phyloP scores from a whole-genome alignment of 2,329 filamentous ascomycete species.

The Shiraia sp. region DNA sequence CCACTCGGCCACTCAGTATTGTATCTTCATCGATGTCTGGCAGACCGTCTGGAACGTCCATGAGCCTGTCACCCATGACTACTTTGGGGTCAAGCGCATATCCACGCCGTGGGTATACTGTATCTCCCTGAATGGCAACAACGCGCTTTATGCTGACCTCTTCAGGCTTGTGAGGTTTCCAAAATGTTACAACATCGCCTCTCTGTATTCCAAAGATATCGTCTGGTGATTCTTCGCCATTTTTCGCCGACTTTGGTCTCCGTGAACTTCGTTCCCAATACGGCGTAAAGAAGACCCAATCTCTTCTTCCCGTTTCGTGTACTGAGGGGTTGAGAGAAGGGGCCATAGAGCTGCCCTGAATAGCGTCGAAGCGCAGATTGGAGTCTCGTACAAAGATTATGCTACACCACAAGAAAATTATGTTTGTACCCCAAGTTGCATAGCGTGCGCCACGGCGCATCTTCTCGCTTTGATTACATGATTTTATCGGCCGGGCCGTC shows the following conservation, averaged over 20 bases:
- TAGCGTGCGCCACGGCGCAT: conserved; percentile 6
- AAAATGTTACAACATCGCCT: conserved; percentile 52
- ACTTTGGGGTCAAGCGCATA: conserved; percentile 52
- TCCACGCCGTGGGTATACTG: conserved; percentile 55
- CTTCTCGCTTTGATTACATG: too few relatives aligned
- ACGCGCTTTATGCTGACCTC: conserved; percentile 78
- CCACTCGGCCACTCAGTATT: conserved; percentile 17
- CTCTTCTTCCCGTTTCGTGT: conserved; percentile 44
- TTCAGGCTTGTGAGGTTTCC: conserved; percentile 67
- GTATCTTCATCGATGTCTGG: conserved; percentile 18
- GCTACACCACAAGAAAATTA: conserved; percentile 16
- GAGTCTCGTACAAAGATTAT: conserved; percentile 47
- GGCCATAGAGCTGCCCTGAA: conserved; percentile 50
- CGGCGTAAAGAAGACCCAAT: conserved; percentile 45
- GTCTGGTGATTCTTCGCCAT: not conserved
- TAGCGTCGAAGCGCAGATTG: conserved; percentile 40
- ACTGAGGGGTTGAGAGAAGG: conserved; percentile 51
- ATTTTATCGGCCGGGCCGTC: too few relatives aligned
- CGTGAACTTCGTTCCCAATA: conserved; percentile 14
- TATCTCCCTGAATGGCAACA: conserved; percentile 78
- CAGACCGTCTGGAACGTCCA: conserved; percentile 37
- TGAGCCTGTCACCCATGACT: conserved; percentile 9
- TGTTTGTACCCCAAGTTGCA: conserved; percentile 15
- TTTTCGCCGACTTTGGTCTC: conserved; percentile 12
- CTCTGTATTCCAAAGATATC: conserved; percentile 33